Evolutionary conservation across 345 rosid species (phyloP), one percentile per base, ranked within the genome.

Genomic region (Durio zibethinus): DNA sequence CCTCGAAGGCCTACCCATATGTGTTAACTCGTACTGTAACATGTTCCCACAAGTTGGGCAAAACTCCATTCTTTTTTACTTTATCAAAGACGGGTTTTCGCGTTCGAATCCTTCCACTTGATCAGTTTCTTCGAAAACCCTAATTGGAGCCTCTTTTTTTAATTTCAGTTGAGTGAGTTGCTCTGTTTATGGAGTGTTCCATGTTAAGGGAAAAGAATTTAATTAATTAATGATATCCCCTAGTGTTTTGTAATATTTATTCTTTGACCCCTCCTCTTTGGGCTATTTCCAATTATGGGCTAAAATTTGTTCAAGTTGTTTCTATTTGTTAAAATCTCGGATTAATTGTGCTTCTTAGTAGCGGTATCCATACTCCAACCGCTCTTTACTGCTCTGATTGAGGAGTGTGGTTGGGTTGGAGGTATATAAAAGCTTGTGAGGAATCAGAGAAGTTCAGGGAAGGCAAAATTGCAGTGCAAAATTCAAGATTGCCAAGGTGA

Each of bases 1-100:
- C 78, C 93, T 85, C 36, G 91, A 40, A 1, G 83, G 72, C 14
- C 77, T 72, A 40, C 82, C 84, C 82, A 77, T 73, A 52, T 79
- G 27, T 18, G 91, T 86, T 83, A 76, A 50, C 86, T 86, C 93
- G 52, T 82, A 89, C 63, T 76, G 86, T 83, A 89, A 83, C 82
- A 89, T 74, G 67, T 77, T 73, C 6, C 87, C 90, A 66, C 91
- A 90, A 16, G 88, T 82, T 0, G 91, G 93, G 81, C 93, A 90
- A 78, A 90, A 86, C 76, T 90, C 93, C 93, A 88, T 90, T 23
- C 36, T 36, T 65, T 42, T 14, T 27, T 27, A 4, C 29, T 54
- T 54, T 21, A 54, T n/a, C 27, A 8, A 8, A n/a, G 29, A 54
- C 1, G 16, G 10, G 11, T 21, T 27, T 59, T 33, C 36, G 36